Evolutionary conservation across 78 protist species (phyloP).

Genomic region (Parvularia atlantis): DNA sequence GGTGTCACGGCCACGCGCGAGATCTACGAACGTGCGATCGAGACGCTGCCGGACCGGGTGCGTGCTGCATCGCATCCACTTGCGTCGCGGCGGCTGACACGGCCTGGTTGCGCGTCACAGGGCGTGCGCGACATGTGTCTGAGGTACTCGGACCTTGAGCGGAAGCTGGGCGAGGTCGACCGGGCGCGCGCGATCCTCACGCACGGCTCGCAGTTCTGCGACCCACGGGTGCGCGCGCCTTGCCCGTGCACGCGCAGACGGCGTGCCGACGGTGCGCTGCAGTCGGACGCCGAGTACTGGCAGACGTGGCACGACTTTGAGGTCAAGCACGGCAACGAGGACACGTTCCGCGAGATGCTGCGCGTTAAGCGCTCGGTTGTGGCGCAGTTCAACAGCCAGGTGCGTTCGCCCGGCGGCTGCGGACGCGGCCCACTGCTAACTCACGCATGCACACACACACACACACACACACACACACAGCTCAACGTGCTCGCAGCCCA

Average conservation of each 20-base stretch:
- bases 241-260: not conserved
- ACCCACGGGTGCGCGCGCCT: constrained; percentile 31
- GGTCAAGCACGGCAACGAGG: constrained; percentile 87
- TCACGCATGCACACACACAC: too few relatives aligned
- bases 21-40: constrained; percentile 82
- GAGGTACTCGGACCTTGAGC: constrained; percentile 80
- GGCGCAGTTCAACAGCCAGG: constrained; percentile 42
- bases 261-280: not conserved
- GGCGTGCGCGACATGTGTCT: constrained; percentile 57
- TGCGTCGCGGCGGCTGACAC: too few relatives aligned
- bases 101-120: too few relatives aligned
- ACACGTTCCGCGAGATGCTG: constrained; percentile 88
- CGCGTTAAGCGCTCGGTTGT: constrained; percentile 74
- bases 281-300: constrained; percentile 55
- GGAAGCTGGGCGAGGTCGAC: constrained; percentile 90
- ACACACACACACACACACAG: too few relatives aligned
- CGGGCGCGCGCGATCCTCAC: constrained; percentile 87
- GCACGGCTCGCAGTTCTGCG: constrained; percentile 76
- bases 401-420: too few relatives aligned
- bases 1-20: constrained; percentile 84
- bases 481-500: too few relatives aligned
- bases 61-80: too few relatives aligned
- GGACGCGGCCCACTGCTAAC: too few relatives aligned
- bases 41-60: constrained; percentile 5
- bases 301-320: constrained; percentile 88